A percentile compares a stretch with the other conserved stretches of the same genome.
phyloP scores from a whole-genome alignment of 345 rosid species.

The Ceriops zippeliana region DNA sequence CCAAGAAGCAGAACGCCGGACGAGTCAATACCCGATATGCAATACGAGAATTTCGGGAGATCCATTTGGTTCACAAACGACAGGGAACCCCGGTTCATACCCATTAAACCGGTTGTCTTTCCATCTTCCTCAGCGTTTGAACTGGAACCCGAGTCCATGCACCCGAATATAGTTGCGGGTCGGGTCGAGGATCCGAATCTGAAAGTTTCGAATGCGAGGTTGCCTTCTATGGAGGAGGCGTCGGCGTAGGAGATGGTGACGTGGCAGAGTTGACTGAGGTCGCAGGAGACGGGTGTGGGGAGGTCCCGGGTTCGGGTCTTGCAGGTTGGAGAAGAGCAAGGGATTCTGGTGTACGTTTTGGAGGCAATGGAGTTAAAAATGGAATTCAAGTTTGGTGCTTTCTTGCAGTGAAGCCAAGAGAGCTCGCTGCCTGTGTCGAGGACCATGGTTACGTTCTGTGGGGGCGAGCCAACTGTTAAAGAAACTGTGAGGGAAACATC shows the following conservation, averaged over 20 bases:
- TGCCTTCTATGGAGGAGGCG: constrained; percentile 55
- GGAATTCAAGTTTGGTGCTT: constrained; percentile 25
- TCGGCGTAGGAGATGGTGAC: constrained; percentile 55
- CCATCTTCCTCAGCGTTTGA: constrained; percentile 54
- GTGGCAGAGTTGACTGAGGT: constrained; percentile 44
- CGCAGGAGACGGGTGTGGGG: constrained; percentile 43
- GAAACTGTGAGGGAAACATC: constrained; percentile 59
- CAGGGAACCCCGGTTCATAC: constrained; percentile 75
- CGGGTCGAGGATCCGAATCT: constrained; percentile 39
- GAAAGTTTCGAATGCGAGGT: constrained; percentile 52
- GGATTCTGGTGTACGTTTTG: constrained; percentile 40
- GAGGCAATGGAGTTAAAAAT: constrained; percentile 43
- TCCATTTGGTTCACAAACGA: constrained; percentile 69
- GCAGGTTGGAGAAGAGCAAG: constrained; percentile 50
- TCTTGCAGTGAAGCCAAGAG: constrained; percentile 63
- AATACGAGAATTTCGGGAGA: constrained; percentile 65
- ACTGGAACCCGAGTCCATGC: constrained; percentile 68
- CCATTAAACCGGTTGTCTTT: constrained; percentile 68
- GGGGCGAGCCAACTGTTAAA: constrained; percentile 60
- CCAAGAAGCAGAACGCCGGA: constrained; percentile 68
- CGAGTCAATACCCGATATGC: constrained; percentile 69
- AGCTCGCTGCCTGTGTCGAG: constrained; percentile 81
- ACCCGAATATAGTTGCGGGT: constrained; percentile 55
- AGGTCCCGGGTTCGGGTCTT: constrained; percentile 48
- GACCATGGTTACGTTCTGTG: constrained; percentile 58